A percentile compares a stretch with the other conserved stretches of the same genome.
Conservation (phyloP, 306 rosid species). For the Citrullus colocynthis region DNA sequence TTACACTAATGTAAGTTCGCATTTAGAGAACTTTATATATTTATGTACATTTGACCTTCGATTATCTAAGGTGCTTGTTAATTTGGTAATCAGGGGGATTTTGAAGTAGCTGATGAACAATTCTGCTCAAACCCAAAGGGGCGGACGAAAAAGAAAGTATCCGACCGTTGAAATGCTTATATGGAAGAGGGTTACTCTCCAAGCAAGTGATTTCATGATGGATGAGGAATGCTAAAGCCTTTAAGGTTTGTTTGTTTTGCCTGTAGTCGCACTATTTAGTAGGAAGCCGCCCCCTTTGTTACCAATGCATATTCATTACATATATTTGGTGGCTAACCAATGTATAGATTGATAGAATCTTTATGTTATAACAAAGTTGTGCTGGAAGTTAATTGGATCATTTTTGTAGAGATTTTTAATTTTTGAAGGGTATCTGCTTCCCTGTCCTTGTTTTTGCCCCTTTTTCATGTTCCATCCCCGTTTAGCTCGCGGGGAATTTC, state of each 20-base stretch:
- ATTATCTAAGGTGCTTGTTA: neutral
- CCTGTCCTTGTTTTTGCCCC: too few species aligned
- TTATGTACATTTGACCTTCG: neutral
- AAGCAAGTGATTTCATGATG: neutral
- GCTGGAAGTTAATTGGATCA: too few species aligned
- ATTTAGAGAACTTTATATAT: neutral
- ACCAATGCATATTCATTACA: neutral
- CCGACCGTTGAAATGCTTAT: constrained; percentile 59
- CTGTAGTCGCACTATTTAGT: too few species aligned
- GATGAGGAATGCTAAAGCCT: neutral
- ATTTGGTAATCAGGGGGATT: constrained; percentile 46
- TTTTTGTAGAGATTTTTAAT: too few species aligned
- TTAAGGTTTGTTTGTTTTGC: too few species aligned
- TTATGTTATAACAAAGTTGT: too few species aligned
- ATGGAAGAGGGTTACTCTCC: constrained; percentile 21
- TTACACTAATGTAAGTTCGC: constrained; percentile 36
- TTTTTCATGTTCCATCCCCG: too few species aligned
- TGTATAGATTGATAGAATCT: neutral
- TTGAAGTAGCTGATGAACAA: constrained; percentile 54
- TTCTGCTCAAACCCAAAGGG: constrained; percentile 59
- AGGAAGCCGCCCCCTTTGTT: neutral
- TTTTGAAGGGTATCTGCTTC: too few species aligned
- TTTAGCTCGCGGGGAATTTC: too few species aligned
- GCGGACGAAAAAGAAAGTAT: constrained; percentile 57
- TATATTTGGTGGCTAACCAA: neutral